Percentiles rank a stretch among this genome's conserved stretches.
Conservation (phyloP, 2,329 filamentous ascomycete genomes). For the Aspergillus persii region DNA sequence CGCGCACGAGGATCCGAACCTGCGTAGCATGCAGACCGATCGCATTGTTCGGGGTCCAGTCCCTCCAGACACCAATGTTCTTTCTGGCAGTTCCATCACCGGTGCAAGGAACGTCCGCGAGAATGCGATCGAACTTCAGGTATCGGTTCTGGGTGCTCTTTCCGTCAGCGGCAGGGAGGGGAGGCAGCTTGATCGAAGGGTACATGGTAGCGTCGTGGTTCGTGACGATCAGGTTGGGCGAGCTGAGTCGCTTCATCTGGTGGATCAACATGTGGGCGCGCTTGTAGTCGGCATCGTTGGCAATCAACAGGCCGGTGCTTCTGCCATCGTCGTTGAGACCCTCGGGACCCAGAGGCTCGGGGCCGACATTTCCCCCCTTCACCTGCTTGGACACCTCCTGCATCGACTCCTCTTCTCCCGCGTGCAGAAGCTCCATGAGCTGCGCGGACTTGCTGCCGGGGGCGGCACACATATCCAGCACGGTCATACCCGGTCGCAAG, state of each 20-base stretch:
- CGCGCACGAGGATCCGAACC: conserved; percentile 82
- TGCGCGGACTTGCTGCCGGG: conserved; percentile 97
- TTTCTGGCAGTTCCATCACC: conserved; percentile 93
- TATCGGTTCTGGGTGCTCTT: conserved; percentile 62
- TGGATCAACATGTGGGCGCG: conserved; percentile 96
- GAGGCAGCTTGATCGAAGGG: conserved; percentile 82
- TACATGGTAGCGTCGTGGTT: conserved; percentile 98
- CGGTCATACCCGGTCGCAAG: conserved; percentile 83
- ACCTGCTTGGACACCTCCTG: conserved; percentile 66
- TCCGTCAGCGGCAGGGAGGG: conserved; percentile 54
- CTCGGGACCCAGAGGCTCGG: conserved; percentile 49
- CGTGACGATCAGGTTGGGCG: conserved; percentile 92
- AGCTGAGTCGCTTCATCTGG: conserved; percentile 94
- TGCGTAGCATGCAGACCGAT: conserved; percentile 86
- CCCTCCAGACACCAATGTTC: conserved; percentile 90
- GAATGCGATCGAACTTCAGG: conserved; percentile 93
- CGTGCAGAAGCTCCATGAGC: conserved; percentile 89
- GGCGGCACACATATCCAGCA: conserved; percentile 93
- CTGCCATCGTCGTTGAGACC: conserved; percentile 71
- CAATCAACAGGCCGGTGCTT: conserved; percentile 86
- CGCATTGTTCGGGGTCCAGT: conserved; percentile 86
- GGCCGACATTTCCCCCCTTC: conserved; percentile 59
- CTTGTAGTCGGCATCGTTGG: conserved; percentile 96
- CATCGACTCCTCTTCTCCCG: conserved; percentile 85
- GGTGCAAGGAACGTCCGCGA: conserved; percentile 95